A percentile compares a stretch with the other conserved stretches of the same genome.
Conservation (phyloP, 2,329 filamentous ascomycete species). For the Trichoderma sp. region DNA sequence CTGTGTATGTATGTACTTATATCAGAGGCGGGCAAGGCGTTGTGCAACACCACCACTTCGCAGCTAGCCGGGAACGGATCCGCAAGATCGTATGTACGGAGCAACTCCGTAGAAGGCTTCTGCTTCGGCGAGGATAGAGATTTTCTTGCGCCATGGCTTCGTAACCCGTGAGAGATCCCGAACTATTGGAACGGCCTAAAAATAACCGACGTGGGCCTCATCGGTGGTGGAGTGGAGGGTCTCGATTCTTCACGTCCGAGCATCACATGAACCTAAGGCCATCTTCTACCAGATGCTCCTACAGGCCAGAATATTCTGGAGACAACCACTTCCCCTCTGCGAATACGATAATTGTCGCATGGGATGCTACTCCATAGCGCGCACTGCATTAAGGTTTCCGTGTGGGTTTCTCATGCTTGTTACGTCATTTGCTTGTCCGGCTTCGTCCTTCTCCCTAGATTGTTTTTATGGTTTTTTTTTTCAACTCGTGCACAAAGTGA, state of each 20-base stretch:
- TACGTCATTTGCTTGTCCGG: constrained; percentile 9
- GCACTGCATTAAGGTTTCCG: constrained; percentile 10
- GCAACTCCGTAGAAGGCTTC: background rate
- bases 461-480: background rate
- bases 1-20: background rate
- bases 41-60: background rate
- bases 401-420: background rate
- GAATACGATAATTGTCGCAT: constrained; percentile 19
- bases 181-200: constrained; percentile 21
- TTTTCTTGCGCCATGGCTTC: constrained; percentile 13
- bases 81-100: background rate
- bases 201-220: constrained; percentile 20
- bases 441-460: background rate
- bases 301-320: constrained; percentile 10
- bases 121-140: background rate
- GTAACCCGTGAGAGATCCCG: constrained; percentile 1
- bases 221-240: constrained; percentile 9
- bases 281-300: background rate
- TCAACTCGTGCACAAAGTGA: background rate
- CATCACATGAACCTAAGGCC: constrained; percentile 15
- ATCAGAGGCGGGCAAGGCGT: background rate
- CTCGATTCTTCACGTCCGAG: background rate
- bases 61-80: background rate
- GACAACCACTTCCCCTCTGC: background rate
- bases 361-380: constrained; percentile 13